Base-by-base conservation (phyloP, 2,329 filamentous ascomycete genomes). In the Aspergillus sp. region DNA sequence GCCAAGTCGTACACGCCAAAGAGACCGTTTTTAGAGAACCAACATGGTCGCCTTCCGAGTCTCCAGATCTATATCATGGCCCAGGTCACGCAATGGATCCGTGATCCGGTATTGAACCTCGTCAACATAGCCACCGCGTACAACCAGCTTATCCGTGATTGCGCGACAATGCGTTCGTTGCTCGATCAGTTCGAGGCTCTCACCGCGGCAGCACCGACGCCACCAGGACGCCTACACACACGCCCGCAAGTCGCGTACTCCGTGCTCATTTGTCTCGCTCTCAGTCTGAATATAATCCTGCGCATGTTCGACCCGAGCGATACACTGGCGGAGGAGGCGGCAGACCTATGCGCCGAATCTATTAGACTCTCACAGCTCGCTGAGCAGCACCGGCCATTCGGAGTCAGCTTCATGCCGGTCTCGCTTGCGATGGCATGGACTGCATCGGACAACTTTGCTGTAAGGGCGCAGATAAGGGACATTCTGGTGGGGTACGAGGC, bases 391-490 rank as follows among this genome's bases (percentile, higher is more conserved):
- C 63, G 69, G 9, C 70, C 69, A 0, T 52, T 72, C 6, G 69
- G 69, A 3, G 64, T 68, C 9, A 61, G 63, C 11, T 69, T 69
- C 28, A 61, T 67, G 43, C 63, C 65, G 3, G 43, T 66, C 5
- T 68, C 63, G 50, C 60, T 72, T 2, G 58, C 66, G 4, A 59
- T 67, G 41, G 63, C 67, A 6, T 68, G 68, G 64, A 56, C 65
- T 9, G 58, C 59, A 7, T 56, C 64, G 3, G 56, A 63, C n/a
- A 62, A 72, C 52, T 19, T 46, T 9, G 19, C 51, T 3, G 62
- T 68, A 50, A 28, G 62, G 34, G 46, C 46, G 7, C 59, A 54
- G 2, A 57, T 71, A 22, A 57, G 68, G 22, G 34, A 34, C 8
- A 57, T 67, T n/a, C 17, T 71, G 41, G 38, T 38, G 3, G 64